A percentile compares a stretch with the other conserved stretches of the same genome.
These are phyloP conservation scores for Hordeum marinum DNA, from an alignment of 176 grass and related monocot genomes.

Conservation along the genomic window DNA sequence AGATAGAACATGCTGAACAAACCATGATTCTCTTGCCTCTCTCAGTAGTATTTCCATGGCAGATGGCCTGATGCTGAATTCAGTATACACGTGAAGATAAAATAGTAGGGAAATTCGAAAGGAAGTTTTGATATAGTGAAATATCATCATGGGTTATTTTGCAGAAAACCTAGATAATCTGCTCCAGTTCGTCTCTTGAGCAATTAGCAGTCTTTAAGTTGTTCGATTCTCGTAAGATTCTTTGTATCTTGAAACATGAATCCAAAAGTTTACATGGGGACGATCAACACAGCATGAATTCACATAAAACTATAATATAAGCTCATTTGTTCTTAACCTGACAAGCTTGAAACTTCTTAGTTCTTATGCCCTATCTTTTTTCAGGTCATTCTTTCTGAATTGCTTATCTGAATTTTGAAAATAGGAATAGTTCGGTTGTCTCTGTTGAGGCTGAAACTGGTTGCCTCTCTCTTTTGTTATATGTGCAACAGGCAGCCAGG, in stretches of 20 bases:
- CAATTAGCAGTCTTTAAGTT: not conserved
- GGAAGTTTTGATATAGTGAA: not conserved
- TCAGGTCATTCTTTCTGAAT: not conserved
- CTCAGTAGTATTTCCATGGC: not conserved
- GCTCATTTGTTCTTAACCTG: not conserved
- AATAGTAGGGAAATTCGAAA: not conserved
- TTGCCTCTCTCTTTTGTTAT: not conserved
- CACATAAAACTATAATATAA: not conserved
- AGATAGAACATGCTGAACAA: not conserved
- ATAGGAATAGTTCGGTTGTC: not conserved
- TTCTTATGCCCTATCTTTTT: not conserved
- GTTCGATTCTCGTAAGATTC: not conserved
- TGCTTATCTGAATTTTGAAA: constrained; percentile 4
- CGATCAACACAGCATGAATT: not conserved
- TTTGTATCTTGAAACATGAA: constrained; percentile 5
- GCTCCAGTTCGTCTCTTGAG: not conserved
- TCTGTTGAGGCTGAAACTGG: not conserved
- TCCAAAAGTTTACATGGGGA: not conserved
- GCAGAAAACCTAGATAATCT: not conserved
- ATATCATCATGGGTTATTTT: not conserved
- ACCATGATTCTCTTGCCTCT: not conserved
- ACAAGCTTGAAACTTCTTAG: not conserved
- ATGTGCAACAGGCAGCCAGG: constrained; percentile 37
- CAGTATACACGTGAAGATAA: not conserved
- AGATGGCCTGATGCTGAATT: not conserved